Percentiles rank a stretch among this genome's conserved stretches.
Conservation (phyloP, 2,329 filamentous ascomycete species). For the Boeremia lycopersici region DNA sequence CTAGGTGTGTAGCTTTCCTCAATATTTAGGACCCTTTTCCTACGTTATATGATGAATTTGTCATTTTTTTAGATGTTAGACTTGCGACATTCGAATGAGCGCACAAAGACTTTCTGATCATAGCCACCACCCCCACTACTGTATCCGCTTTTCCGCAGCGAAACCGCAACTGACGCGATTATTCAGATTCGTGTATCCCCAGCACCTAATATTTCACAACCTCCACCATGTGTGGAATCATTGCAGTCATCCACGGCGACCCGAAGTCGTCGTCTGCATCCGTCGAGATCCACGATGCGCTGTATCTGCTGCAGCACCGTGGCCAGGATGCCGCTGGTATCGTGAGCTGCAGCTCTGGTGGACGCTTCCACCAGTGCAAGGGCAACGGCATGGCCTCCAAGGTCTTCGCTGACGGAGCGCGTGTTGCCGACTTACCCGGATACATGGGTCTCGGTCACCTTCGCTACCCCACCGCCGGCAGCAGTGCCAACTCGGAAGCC, state of each 20-base stretch:
- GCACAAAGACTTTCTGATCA: conserved; percentile 45
- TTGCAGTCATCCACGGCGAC: conserved; percentile 56
- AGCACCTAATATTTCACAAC: conserved; percentile 8
- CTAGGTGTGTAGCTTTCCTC: conserved; percentile 21
- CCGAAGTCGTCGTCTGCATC: conserved; percentile 48
- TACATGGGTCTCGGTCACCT: conserved; percentile 88
- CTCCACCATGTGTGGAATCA: conserved; percentile 57
- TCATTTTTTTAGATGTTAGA: conserved; percentile 49
- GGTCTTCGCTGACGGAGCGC: conserved; percentile 81
- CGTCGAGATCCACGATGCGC: conserved; percentile 53
- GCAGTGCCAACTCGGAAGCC: conserved; percentile 80
- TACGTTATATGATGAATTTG: conserved; percentile 40
- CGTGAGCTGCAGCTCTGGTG: conserved; percentile 73
- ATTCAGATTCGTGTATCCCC: conserved; percentile 17
- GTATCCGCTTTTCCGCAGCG: conserved; percentile 19
- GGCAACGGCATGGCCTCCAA: conserved; percentile 85
- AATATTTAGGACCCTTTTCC: neutral
- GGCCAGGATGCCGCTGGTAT: conserved; percentile 91
- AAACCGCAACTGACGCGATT: conserved; percentile 30
- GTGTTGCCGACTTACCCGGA: conserved; percentile 76
- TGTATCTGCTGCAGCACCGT: conserved; percentile 58
- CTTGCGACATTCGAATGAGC: conserved; percentile 48
- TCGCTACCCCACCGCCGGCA: conserved; percentile 88
- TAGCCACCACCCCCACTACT: conserved; percentile 22
- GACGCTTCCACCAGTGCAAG: conserved; percentile 87